Evolutionary conservation across 495 filamentous ascomycete genomes (phyloP), one percentile per base, ranked within the genome.

Genomic region (Wilcoxina mikolae): DNA sequence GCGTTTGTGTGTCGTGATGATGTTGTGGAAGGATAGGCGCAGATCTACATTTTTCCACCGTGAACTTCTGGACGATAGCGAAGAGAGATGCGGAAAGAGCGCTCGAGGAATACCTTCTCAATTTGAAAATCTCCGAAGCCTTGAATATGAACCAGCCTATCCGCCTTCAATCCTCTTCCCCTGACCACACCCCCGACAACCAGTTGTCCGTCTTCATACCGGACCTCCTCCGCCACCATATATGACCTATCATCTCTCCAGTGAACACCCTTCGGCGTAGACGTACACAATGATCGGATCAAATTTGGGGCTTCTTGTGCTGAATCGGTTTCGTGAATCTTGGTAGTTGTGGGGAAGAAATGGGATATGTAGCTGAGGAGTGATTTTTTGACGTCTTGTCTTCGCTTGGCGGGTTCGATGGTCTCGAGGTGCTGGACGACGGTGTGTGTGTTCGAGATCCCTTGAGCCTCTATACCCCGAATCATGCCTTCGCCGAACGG

Each of bases 101-200:
- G n/a, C n/a, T n/a, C n/a, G n/a, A n/a, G 79, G 29, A 76, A 81
- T 60, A 95, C 89, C 60, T 85, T 89, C 41, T 84, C 84, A 52
- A 98, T 81, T 71, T 95, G 90, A 66, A 90, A 96, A 58, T 89
- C 84, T 22, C 91, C 93, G 83, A 87, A 94, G 53, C 94, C 89
- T 18, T 86, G 89, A 27, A 98, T 74, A 56, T 96, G 88, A 1
- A 94, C 80, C 26, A 96, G 73, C 50, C 93, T 76, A 67, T 98
- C 85, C 3, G 87, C 81, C 60, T 94, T 95, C 52, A 98, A 65
- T 17, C 84, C 82, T 66, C 79, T 84, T 18, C 91, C 91, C 60
- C 91, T 78, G 29, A 95, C 78, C 4, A 91, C 77, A 57, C 93
- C 91, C 1, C 86, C 90, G n/a, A 98, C 53, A 18, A 87, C 69